Conservation (phyloP, 139 green algal genomes). For the Yamagishiella unicocca region DNA sequence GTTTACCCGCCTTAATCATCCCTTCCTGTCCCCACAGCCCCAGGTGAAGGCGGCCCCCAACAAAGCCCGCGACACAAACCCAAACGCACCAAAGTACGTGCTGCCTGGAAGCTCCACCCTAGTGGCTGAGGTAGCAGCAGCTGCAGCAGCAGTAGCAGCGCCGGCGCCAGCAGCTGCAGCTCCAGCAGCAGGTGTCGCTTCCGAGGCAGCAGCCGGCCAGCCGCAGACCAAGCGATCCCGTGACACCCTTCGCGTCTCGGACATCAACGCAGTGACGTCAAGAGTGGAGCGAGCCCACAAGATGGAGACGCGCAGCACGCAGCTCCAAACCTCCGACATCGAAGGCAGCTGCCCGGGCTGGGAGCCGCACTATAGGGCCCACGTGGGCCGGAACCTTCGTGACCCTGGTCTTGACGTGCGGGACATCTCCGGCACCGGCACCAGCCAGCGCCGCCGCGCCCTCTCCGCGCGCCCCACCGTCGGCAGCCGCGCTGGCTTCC, state of each 20-base stretch:
- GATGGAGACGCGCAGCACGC: neutral
- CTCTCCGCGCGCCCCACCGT: neutral
- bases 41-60: neutral
- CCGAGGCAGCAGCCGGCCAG: neutral
- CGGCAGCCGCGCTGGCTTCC: neutral
- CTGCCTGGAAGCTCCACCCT: neutral
- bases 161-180: neutral
- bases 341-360: slow-evolving; percentile 43
- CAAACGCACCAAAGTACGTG: slow-evolving; percentile 39
- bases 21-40: neutral
- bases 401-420: slow-evolving; percentile 53
- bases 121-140: neutral
- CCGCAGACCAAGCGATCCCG: too few relatives aligned
- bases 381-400: slow-evolving; percentile 46
- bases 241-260: slow-evolving; percentile 1
- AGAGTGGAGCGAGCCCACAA: neutral
- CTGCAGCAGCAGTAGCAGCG: neutral
- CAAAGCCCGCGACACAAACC: slow-evolving; percentile 48
- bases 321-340: slow-evolving; percentile 31
- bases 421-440: neutral
- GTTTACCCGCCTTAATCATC: too few relatives aligned
- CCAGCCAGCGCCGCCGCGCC: neutral
- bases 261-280: slow-evolving; percentile 7
- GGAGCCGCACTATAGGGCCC: slow-evolving; percentile 49
- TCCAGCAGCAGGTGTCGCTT: neutral